A percentile compares a stretch with the other conserved stretches of the same genome.
phyloP scores from a whole-genome alignment of 2,329 filamentous ascomycete species.

The Parafenestella ontariensis region DNA sequence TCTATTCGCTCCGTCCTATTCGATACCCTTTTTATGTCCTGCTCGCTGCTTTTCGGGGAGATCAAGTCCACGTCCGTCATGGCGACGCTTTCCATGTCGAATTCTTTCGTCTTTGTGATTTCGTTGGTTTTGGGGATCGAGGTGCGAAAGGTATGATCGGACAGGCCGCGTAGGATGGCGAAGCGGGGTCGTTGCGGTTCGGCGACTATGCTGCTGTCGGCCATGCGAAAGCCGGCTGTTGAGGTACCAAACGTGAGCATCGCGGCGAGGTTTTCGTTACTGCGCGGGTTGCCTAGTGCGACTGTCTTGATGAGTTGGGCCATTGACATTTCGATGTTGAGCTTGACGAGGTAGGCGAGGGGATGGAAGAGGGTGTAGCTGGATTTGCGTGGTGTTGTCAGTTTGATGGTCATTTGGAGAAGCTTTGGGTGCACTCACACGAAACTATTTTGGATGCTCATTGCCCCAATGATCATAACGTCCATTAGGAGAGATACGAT shows the following conservation, averaged over 20 bases:
- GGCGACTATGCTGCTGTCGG: slow-evolving; percentile 1
- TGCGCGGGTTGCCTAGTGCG: slow-evolving; percentile 14
- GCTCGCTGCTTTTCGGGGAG: too few species aligned
- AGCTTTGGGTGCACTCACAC: slow-evolving; percentile 35
- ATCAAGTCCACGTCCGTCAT: too few species aligned
- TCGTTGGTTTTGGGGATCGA: slow-evolving; percentile 27
- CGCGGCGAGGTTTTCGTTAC: not conserved
- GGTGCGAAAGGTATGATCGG: slow-evolving; percentile 3
- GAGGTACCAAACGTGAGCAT: slow-evolving; percentile 2
- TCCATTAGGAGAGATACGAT: slow-evolving; percentile 36
- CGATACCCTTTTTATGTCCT: too few species aligned
- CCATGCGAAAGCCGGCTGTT: not conserved
- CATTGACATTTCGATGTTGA: slow-evolving; percentile 48
- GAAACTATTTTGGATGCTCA: slow-evolving; percentile 51
- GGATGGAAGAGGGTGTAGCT: slow-evolving; percentile 58
- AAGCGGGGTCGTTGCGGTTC: slow-evolving; percentile 8
- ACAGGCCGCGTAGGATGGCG: slow-evolving; percentile 14
- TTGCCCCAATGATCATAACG: slow-evolving; percentile 51
- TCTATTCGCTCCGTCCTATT: too few species aligned
- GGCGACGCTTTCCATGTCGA: slow-evolving; percentile 12
- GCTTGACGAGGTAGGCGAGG: slow-evolving; percentile 55
- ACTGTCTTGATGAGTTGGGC: slow-evolving; percentile 51
- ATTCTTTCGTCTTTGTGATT: slow-evolving; percentile 12
- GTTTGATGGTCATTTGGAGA: not conserved
- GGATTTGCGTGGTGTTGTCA: not conserved